Evolutionary conservation across 768 basidiomycete species (phyloP).

Genomic region (Rhodotorula toruloides): DNA sequence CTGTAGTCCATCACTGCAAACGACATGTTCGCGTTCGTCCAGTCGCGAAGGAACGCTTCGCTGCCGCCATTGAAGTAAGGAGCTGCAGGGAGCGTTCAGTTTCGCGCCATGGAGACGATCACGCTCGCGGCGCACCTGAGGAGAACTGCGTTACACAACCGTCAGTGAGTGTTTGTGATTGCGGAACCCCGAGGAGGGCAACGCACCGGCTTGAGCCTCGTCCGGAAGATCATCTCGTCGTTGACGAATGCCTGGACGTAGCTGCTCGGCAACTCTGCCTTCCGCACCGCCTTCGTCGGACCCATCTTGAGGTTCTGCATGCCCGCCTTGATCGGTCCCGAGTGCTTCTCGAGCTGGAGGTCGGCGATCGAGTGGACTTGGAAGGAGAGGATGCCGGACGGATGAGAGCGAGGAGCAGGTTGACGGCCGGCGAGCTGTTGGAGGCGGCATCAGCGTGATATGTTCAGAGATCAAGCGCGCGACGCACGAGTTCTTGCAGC

Average conservation of each 20-base stretch:
- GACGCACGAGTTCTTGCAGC: not conserved
- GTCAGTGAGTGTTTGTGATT: not conserved
- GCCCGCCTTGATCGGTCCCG: not conserved
- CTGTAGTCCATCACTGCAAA: slow-evolving; percentile 35
- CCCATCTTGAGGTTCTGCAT: not conserved
- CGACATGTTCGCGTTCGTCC: slow-evolving; percentile 6
- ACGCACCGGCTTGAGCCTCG: slow-evolving; percentile 26
- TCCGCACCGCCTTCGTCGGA: not conserved
- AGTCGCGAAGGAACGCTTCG: slow-evolving; percentile 28
- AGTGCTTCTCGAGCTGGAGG: slow-evolving; percentile 5
- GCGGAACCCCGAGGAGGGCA: not conserved
- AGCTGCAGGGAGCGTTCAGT: slow-evolving; percentile 1
- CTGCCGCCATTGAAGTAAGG: slow-evolving; percentile 27
- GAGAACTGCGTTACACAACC: not conserved
- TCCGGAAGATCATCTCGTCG: slow-evolving; percentile 25
- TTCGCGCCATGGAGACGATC: not conserved
- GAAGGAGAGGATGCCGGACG: slow-evolving; percentile 27
- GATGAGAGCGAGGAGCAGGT: slow-evolving; percentile 8
- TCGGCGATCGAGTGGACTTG: slow-evolving; percentile 31
- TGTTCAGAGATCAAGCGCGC: no score
- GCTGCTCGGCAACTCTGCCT: slow-evolving; percentile 2
- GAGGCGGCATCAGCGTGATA: not conserved
- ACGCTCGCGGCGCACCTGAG: not conserved
- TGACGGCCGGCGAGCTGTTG: slow-evolving; percentile 6
- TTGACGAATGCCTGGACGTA: slow-evolving; percentile 19